These are phyloP conservation scores for Solanum sejunctum DNA, from an alignment of 257 asterid genomes.

Conservation along the genomic window DNA sequence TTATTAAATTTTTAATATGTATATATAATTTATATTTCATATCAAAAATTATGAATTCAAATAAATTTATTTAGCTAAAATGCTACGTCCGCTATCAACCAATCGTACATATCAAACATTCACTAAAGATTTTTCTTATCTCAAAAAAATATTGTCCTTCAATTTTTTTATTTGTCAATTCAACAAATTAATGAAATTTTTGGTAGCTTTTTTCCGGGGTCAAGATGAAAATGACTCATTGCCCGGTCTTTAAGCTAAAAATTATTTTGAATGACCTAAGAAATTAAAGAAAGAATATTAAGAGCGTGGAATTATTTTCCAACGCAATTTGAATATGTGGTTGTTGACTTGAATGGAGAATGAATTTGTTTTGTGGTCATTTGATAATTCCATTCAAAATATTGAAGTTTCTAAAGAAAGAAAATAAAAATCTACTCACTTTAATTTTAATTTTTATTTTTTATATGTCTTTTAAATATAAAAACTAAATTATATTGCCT, in stretches of 20 bases:
- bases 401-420: background rate
- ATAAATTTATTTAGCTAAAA: background rate
- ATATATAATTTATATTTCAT: background rate
- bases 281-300: background rate
- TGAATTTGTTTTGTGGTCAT: background rate
- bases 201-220: background rate
- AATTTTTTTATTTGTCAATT: background rate
- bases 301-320: background rate
- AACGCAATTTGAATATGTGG: background rate
- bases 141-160: background rate
- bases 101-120: background rate
- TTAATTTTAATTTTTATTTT: too few species aligned
- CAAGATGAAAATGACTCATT: background rate
- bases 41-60: background rate
- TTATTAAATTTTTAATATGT: too few species aligned
- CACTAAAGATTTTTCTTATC: background rate
- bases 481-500: too few species aligned
- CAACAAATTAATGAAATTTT: background rate
- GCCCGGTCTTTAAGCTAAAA: background rate
- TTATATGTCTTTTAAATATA: too few species aligned
- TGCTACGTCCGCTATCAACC: background rate
- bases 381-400: background rate
- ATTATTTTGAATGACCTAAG: background rate
- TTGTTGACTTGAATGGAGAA: background rate
- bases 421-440: too few species aligned